Base-by-base conservation (phyloP, 805 yeast genomes). In the Candida adriatica region DNA sequence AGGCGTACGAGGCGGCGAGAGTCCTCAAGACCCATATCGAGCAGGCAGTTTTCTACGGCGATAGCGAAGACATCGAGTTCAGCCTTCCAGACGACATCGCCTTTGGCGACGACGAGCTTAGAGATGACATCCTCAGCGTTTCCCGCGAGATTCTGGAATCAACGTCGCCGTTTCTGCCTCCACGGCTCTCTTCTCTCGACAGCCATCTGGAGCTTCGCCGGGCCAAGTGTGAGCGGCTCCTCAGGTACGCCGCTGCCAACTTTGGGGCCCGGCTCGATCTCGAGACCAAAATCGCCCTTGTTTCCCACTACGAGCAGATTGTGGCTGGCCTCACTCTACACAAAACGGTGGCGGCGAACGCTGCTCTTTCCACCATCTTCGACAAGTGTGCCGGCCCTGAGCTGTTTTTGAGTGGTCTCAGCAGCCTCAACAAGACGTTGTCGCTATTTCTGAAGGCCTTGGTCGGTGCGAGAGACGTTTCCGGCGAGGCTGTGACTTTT, bases 1-100 rank as follows among this genome's bases (percentile, higher is more conserved):
- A 38, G 5, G 34, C 38, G 1, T 34, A 33, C 6, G 49, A 39
- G 6, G 19, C 39, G 5, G 38, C 36, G 5, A 42, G 64, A 4
- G 34, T 42, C 22, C 16, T 83, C 20, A 79, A 78, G 49, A 71
- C 85, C 0, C 88, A 79, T 45, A 72, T 90, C 15, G 92, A 81
- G 43, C 96, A 88, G 55, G 95, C 88, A 0, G 73, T 88, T 1
- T 80, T 78, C 46, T 82, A 73, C 40, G 68, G 74, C 2, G 56
- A 52, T 8, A 48, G 53, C 13, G 71, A 63, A 36, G 77, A 79
- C 6, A 50, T 76, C 13, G 63, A 64, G 16, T 72, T 76, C 40
- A 62, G 55, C 48, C 68, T 56, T 26, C 64, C 70, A 4, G 46
- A 51, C 3, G 68, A 64, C 10, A 56, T 73, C 4, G 64, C 66